A percentile compares a stretch with the other conserved stretches of the same genome.
Conservation (phyloP, 2,329 filamentous ascomycete genomes). For the Dothideomycetes sp. region DNA sequence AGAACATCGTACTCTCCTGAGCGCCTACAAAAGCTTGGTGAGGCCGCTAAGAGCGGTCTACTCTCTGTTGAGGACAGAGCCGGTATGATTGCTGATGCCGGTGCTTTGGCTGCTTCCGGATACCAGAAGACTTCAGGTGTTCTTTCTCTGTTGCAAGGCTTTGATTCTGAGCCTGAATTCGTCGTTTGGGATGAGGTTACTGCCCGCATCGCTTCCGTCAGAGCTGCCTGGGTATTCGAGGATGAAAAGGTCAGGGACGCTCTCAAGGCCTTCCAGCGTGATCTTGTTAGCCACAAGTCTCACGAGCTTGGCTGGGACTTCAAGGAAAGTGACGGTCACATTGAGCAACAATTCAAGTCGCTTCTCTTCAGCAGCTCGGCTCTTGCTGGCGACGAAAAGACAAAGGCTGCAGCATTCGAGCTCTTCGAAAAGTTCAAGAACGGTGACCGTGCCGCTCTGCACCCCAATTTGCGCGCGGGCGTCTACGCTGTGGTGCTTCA, state of each 20-base stretch:
- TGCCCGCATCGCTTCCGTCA: slow-evolving; percentile 66
- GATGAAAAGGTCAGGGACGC: slow-evolving; percentile 63
- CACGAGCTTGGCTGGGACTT: slow-evolving; percentile 87
- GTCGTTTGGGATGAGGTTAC: slow-evolving; percentile 94
- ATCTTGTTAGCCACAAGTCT: slow-evolving; percentile 67
- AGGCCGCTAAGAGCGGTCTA: slow-evolving; percentile 71
- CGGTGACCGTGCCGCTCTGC: slow-evolving; percentile 72
- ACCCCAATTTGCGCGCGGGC: slow-evolving; percentile 81
- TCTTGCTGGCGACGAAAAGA: slow-evolving; percentile 65
- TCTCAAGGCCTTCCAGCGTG: slow-evolving; percentile 72
- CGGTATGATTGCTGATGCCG: slow-evolving; percentile 83
- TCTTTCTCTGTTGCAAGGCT: slow-evolving; percentile 74
- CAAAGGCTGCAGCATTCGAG: slow-evolving; percentile 72
- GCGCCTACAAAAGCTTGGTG: slow-evolving; percentile 75
- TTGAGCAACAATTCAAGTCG: slow-evolving; percentile 89
- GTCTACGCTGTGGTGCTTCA: slow-evolving; percentile 80
- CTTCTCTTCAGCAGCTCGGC: slow-evolving; percentile 82
- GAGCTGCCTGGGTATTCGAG: slow-evolving; percentile 82
- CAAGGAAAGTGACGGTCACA: slow-evolving; percentile 72
- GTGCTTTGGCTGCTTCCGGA: slow-evolving; percentile 77
- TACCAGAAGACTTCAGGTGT: slow-evolving; percentile 91
- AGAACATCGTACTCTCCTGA: slow-evolving; percentile 79
- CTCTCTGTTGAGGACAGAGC: slow-evolving; percentile 84
- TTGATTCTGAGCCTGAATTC: slow-evolving; percentile 72
- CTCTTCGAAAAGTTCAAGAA: slow-evolving; percentile 81